phyloP scores from a whole-genome alignment of 1,139 yeast genomes.

The Kodamaea sp. region DNA sequence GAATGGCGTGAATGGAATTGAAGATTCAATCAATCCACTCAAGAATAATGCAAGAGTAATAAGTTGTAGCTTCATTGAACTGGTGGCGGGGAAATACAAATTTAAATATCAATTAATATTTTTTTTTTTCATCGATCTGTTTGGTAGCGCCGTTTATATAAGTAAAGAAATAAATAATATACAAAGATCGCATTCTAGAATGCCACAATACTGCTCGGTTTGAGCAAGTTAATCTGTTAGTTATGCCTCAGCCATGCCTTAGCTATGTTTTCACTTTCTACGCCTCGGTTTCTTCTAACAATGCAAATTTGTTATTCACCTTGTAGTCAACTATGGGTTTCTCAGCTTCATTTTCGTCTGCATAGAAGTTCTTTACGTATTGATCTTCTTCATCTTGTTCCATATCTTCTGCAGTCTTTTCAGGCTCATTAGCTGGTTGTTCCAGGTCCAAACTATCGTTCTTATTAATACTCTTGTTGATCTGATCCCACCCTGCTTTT shows the following conservation, averaged over 20 bases:
- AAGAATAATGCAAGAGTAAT: conserved; percentile 3
- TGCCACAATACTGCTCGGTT: no score
- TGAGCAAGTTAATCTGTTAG: not conserved
- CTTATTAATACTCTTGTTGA: conserved; percentile 47
- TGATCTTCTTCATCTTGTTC: conserved; percentile 27
- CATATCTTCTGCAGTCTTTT: conserved; percentile 17
- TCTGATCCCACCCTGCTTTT: conserved; percentile 71
- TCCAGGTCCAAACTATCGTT: conserved; percentile 17
- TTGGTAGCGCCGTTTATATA: not conserved
- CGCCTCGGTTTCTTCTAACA: conserved; percentile 53
- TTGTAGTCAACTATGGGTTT: conserved; percentile 15
- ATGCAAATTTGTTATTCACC: conserved; percentile 41
- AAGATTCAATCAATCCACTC: conserved; percentile 1
- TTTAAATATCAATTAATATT: not conserved
- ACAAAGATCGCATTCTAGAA: not conserved
- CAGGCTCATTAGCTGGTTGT: conserved; percentile 8
- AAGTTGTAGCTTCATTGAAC: conserved; percentile 1
- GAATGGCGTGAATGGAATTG: conserved; percentile 22
- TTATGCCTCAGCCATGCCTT: not conserved
- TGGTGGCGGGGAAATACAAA: not conserved
- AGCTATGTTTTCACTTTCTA: no score
- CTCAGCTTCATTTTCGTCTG: conserved; percentile 17
- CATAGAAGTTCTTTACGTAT: conserved; percentile 33
- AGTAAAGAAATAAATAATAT: not conserved
- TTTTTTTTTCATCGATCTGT: not conserved